Percentiles rank a stretch among this genome's conserved stretches.
phyloP scores from a whole-genome alignment of 2,329 filamentous ascomycete genomes.

The Colletotrichum zoysiae region DNA sequence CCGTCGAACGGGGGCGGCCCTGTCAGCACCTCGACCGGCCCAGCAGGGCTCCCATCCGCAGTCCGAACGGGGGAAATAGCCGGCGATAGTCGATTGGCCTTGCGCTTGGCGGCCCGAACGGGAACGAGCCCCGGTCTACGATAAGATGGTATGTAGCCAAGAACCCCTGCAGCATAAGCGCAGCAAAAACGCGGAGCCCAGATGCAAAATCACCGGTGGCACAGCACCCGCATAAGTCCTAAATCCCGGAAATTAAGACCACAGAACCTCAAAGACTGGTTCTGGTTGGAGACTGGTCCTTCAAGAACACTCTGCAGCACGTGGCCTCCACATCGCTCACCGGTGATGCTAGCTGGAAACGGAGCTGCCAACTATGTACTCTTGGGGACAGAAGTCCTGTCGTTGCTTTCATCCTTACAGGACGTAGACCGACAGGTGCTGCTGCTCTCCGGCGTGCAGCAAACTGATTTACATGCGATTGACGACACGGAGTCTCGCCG shows the following conservation, averaged over 20 bases:
- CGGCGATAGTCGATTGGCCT: conserved; percentile 1
- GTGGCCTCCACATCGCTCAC: neutral
- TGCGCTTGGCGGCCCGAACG: conserved; percentile 31
- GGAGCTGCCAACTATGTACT: neutral
- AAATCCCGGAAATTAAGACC: conserved; percentile 29
- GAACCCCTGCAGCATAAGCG: conserved; percentile 31
- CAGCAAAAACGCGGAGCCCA: conserved; percentile 1
- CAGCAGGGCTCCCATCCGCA: conserved; percentile 5
- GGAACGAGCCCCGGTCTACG: conserved; percentile 19
- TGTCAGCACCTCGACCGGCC: neutral
- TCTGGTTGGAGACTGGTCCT: neutral
- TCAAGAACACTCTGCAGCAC: conserved; percentile 18
- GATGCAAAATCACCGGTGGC: conserved; percentile 28
- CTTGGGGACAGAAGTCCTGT: neutral
- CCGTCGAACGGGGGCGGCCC: neutral
- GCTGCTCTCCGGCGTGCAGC: neutral
- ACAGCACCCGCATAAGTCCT: conserved; percentile 22
- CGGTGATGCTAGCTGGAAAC: neutral
- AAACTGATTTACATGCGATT: too few species aligned
- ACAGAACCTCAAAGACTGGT: neutral
- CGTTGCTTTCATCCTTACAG: neutral
- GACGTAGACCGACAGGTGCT: neutral
- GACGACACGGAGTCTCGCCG: neutral
- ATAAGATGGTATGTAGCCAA: conserved; percentile 17
- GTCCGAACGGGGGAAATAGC: neutral